These are phyloP conservation scores for Trichoderma parareesei DNA, from an alignment of 495 filamentous ascomycete species.

Conservation along the genomic window DNA sequence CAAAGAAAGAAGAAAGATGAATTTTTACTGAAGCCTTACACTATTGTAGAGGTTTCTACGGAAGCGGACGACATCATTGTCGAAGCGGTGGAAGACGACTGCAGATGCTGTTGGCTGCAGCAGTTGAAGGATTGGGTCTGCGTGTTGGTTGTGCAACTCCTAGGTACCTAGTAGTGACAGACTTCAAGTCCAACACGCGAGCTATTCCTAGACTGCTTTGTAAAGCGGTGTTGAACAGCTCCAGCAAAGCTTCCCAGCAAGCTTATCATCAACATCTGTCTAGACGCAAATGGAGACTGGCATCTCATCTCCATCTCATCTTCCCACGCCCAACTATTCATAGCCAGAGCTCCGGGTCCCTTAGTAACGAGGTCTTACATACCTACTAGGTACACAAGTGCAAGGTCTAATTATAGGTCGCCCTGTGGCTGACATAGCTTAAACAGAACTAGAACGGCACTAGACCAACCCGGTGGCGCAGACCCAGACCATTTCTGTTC, in stretches of 20 bases:
- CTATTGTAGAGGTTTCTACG: too few relatives aligned
- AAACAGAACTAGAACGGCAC: not conserved
- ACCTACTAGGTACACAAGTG: too few relatives aligned
- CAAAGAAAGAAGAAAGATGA: not conserved
- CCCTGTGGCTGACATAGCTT: not conserved
- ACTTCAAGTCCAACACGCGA: too few relatives aligned
- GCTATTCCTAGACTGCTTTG: conserved; percentile 1
- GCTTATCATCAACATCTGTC: not conserved
- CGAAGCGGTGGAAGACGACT: too few relatives aligned
- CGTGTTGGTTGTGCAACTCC: too few relatives aligned
- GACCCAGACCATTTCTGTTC: not conserved
- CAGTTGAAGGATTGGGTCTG: too few relatives aligned
- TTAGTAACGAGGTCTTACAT: not conserved
- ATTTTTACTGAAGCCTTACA: too few relatives aligned
- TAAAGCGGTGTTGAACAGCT: not conserved
- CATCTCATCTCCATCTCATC: not conserved
- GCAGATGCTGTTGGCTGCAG: too few relatives aligned
- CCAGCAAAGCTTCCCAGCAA: not conserved
- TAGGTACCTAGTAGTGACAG: too few relatives aligned
- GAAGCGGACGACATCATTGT: too few relatives aligned
- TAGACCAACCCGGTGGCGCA: not conserved
- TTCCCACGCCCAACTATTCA: not conserved
- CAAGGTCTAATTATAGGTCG: not conserved
- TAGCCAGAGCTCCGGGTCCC: not conserved
- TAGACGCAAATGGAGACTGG: not conserved